Evolutionary conservation across 2,329 filamentous ascomycete species (phyloP), one percentile per base, ranked within the genome.

Genomic region (Alternaria alternata): DNA sequence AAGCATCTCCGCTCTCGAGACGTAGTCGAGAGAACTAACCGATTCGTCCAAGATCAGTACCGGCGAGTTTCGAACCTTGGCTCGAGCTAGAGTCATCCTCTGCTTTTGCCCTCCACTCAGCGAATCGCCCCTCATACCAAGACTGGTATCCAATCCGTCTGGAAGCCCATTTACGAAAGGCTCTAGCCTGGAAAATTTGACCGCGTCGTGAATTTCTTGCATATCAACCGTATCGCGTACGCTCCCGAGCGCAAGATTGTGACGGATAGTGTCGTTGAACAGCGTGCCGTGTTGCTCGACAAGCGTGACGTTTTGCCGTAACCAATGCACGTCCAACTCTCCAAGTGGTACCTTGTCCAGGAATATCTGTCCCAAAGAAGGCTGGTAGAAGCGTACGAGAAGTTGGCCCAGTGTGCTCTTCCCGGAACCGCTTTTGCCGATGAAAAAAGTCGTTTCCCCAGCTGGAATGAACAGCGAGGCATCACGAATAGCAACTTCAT

Each of bases 351-450:
- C 75, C 0, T 86, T 88, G 70, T 96, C 93, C 9, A 98, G 80
- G 0, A 84, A 74, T 16, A 97, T 88, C 0, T 85, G 77, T 0
- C 94, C 94, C 0, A 80, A 80, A 0, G 80, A 77, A 0, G 91
- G 87, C 7, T 86, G 81, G 72, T 97, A 97, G 68, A 96, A 91
- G 12, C 89, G 87, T 51, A 93, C 83, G 0, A 98, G 83, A 0
- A 98, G 83, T 72, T 92, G 93, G 1, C 90, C 89, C 1, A 98
- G 73, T 0, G 94, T 98, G 68, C 93, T 97, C 77, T 98, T 98
- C 0, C 94, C 94, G 2, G 92, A 97, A 0, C 95, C 95, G 71
- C 93, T 97, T 69, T 85, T 86, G 0, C 94, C 95, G 51, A 97
- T 87, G 2, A 98, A 83, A 71, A 95, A 97, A 0, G 89, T 92